Evolutionary conservation across 495 filamentous ascomycete species (phyloP).

Genomic region (Entonaema liquescens): DNA sequence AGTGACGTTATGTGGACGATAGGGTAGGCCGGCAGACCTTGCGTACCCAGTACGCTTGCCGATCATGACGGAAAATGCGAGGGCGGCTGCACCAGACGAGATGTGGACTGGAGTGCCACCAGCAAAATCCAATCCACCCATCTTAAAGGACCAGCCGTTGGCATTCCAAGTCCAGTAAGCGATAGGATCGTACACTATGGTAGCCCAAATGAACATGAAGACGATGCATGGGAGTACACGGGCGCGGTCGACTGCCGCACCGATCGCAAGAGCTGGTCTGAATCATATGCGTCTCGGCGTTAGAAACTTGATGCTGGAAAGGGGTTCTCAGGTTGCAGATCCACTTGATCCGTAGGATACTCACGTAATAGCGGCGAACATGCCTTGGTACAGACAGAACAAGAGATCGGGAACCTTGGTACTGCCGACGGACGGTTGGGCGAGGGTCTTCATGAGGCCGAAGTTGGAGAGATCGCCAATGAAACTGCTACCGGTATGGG

Average conservation of each 20-base stretch:
- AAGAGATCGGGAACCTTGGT: constrained; percentile 84
- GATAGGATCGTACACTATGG: constrained; percentile 83
- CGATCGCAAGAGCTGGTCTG: constrained; percentile 79
- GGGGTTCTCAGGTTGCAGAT: background rate
- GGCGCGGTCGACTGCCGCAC: constrained; percentile 82
- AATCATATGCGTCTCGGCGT: constrained; percentile 3
- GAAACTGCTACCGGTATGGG: constrained; percentile 80
- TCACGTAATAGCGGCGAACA: constrained; percentile 84
- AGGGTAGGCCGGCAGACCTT: constrained; percentile 76
- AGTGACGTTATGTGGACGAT: constrained; percentile 97
- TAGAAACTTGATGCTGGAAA: constrained; percentile 5
- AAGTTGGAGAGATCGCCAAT: constrained; percentile 91
- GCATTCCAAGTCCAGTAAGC: constrained; percentile 95
- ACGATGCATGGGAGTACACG: constrained; percentile 83
- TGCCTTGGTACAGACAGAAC: constrained; percentile 91
- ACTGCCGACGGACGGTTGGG: constrained; percentile 81
- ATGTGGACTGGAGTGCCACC: constrained; percentile 91
- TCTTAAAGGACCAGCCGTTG: constrained; percentile 75
- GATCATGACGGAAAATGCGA: constrained; percentile 85
- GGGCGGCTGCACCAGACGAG: constrained; percentile 77
- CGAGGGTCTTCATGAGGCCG: constrained; percentile 82
- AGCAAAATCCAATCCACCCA: constrained; percentile 85
- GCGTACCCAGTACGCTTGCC: constrained; percentile 83
- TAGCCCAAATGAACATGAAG: constrained; percentile 90
- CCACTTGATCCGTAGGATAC: constrained; percentile 41